phyloP scores from a whole-genome alignment of 345 rosid species.

The Euphorbia lathyris region DNA sequence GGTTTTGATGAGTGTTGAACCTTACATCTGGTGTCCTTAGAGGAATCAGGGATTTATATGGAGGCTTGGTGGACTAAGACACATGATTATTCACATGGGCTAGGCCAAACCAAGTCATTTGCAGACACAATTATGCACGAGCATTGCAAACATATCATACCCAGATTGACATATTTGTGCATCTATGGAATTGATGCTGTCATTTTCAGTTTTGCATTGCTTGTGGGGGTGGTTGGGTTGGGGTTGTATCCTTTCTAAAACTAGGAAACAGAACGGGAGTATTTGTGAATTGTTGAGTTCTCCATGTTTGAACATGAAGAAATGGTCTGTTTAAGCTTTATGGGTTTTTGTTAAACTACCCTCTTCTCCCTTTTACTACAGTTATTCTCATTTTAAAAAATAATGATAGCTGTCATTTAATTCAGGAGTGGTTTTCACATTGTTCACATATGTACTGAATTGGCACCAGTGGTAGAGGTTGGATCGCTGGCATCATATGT shows the following conservation, averaged over 20 bases:
- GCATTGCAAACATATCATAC: too few relatives aligned
- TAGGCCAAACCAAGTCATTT: too few relatives aligned
- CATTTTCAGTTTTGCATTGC: not conserved
- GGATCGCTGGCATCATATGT: slow-evolving; percentile 75
- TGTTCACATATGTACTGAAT: slow-evolving; percentile 83
- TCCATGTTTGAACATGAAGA: not conserved
- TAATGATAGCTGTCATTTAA: slow-evolving; percentile 9
- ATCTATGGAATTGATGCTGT: too few relatives aligned
- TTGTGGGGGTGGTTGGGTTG: not conserved
- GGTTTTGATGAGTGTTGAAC: too few relatives aligned
- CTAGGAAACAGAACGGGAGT: not conserved
- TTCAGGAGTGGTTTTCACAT: slow-evolving; percentile 67
- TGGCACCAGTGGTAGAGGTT: slow-evolving; percentile 64
- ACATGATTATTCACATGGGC: too few relatives aligned
- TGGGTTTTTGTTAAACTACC: not conserved
- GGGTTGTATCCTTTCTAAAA: not conserved
- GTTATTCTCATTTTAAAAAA: not conserved
- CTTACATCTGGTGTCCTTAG: too few relatives aligned
- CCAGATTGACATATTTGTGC: too few relatives aligned
- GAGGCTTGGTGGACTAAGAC: too few relatives aligned
- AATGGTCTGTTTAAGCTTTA: not conserved
- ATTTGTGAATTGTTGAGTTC: not conserved
- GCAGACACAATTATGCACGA: too few relatives aligned
- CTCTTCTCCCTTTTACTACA: not conserved
- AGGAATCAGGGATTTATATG: too few relatives aligned